Percentiles rank a stretch among this genome's conserved stretches.
Evolutionary conservation across 495 filamentous ascomycete genomes (phyloP).

Genomic region (Parathielavia appendiculata): DNA sequence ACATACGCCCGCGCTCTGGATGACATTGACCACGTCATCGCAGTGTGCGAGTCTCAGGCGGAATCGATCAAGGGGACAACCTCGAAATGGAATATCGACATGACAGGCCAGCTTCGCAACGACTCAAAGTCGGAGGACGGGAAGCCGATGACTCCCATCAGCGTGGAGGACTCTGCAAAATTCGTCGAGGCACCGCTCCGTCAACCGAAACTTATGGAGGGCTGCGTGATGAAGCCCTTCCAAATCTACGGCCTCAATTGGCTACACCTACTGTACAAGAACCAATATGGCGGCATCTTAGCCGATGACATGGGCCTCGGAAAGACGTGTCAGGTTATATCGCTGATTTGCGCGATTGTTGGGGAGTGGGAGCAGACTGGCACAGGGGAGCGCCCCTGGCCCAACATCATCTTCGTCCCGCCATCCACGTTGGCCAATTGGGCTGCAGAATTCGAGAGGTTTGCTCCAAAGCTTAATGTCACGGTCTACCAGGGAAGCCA

Average conservation of each 20-base stretch:
- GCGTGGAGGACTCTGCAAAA: constrained; percentile 21
- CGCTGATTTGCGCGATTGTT: constrained; percentile 78
- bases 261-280: constrained; percentile 73
- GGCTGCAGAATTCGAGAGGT: constrained; percentile 82
- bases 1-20: constrained; percentile 39
- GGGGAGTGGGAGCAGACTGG: constrained; percentile 40
- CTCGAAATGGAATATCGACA: constrained; percentile 71
- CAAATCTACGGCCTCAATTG: constrained; percentile 94
- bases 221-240: constrained; percentile 78
- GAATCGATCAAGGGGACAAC: constrained; percentile 64
- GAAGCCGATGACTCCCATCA: constrained; percentile 30
- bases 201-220: constrained; percentile 64
- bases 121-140: constrained; percentile 25
- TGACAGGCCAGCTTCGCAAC: constrained; percentile 49
- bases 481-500: constrained; percentile 77
- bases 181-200: constrained; percentile 40
- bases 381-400: constrained; percentile 49
- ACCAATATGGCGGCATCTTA: constrained; percentile 76
- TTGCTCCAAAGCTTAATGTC: constrained; percentile 70
- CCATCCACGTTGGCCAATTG: constrained; percentile 93
- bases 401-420: constrained; percentile 85
- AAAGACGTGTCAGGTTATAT: constrained; percentile 95
- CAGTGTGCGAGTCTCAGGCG: constrained; percentile 65
- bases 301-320: constrained; percentile 98
- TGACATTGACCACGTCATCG: constrained; percentile 70